Evolutionary conservation across 78 protist genomes (phyloP).

Genomic region (Isochrysis galbana): DNA sequence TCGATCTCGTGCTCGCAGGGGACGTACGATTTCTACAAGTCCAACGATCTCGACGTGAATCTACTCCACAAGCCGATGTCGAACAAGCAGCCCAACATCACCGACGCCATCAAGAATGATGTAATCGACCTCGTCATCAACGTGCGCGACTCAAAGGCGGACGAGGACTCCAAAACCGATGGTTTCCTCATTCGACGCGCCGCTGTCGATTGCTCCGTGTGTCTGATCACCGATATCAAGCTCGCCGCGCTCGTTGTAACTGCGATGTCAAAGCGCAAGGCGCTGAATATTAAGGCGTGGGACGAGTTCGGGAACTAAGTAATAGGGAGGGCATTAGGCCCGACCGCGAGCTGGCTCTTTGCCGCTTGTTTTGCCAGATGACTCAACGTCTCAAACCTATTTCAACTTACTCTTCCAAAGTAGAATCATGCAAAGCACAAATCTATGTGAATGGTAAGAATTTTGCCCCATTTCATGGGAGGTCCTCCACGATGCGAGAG

Average conservation of each 20-base stretch:
- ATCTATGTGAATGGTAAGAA: no score
- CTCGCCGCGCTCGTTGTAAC: slow-evolving; percentile 82
- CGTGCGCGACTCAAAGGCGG: slow-evolving; percentile 72
- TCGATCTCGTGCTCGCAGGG: slow-evolving; percentile 62
- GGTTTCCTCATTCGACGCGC: slow-evolving; percentile 50
- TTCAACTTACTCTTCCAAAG: no score
- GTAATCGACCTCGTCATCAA: slow-evolving; percentile 79
- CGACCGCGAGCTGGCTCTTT: no score
- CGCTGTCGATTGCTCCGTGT: slow-evolving; percentile 76
- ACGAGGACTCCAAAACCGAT: slow-evolving; percentile 73
- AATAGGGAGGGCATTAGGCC: no score
- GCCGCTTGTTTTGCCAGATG: no score
- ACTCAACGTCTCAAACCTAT: no score
- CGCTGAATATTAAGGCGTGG: not conserved
- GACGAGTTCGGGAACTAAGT: slow-evolving; percentile 5
- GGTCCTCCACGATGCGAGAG: no score
- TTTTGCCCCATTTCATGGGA: no score
- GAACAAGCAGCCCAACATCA: not conserved
- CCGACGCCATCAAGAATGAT: slow-evolving; percentile 13
- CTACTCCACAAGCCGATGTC: slow-evolving; percentile 19
- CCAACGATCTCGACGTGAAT: slow-evolving; percentile 41
- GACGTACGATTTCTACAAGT: slow-evolving; percentile 74
- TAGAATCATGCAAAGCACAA: no score
- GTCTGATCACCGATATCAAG: slow-evolving; percentile 79
- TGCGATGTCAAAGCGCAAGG: slow-evolving; percentile 3